Conservation (phyloP, 2,329 filamentous ascomycete species). For the Camptophora hylomeconis region DNA sequence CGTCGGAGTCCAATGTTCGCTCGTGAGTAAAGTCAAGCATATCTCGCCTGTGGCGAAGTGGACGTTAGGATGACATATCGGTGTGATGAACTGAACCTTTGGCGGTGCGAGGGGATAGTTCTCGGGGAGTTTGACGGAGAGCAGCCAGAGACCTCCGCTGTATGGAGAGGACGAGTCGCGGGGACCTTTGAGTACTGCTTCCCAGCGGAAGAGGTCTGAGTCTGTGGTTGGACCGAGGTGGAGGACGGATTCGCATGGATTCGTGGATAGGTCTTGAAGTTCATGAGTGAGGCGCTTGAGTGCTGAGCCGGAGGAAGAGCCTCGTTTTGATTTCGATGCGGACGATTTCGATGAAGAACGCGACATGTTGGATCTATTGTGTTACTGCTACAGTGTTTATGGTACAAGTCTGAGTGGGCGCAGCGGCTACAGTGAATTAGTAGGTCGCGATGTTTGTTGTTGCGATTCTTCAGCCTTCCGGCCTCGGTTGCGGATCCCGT, state of each 20-base stretch:
- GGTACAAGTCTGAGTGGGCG: too few relatives aligned
- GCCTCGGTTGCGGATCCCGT: too few relatives aligned
- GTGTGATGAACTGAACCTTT: conserved; percentile 66
- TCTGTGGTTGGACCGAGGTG: conserved; percentile 45
- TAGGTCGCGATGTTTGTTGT: too few relatives aligned
- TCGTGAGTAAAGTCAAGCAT: conserved; percentile 73
- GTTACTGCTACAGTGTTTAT: too few relatives aligned
- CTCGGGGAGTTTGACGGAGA: conserved; percentile 61
- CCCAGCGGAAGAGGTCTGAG: conserved; percentile 45
- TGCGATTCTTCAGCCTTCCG: too few relatives aligned
- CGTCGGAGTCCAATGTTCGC: conserved; percentile 65
- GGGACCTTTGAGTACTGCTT: conserved; percentile 48
- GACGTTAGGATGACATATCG: conserved; percentile 75
- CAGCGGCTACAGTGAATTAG: too few relatives aligned
- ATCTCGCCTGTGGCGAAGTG: conserved; percentile 69
- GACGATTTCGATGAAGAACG: conserved; percentile 7
- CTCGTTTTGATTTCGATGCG: conserved; percentile 17
- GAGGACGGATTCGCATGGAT: conserved; percentile 43
- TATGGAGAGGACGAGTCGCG: conserved; percentile 15
- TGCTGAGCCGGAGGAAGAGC: conserved; percentile 22
- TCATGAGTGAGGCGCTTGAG: conserved; percentile 50
- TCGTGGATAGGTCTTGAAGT: conserved; percentile 42
- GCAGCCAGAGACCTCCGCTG: conserved; percentile 64
- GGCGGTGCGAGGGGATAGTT: conserved; percentile 72
- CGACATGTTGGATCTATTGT: conserved; percentile 4